These are phyloP conservation scores for Sanghuangporus weigelae DNA, from an alignment of 1,284 basidiomycete species.

Conservation along the genomic window DNA sequence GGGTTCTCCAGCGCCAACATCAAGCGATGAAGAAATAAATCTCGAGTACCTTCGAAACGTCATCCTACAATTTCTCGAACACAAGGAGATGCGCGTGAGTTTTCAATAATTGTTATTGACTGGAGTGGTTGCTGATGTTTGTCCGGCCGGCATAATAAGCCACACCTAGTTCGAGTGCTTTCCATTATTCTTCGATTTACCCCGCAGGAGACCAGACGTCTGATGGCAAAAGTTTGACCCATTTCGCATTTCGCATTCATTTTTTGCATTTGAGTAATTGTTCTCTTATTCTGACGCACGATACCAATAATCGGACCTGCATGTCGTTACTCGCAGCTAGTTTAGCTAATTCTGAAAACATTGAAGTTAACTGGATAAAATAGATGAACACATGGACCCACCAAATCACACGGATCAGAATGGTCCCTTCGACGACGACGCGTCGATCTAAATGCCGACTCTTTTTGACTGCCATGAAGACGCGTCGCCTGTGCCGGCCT, in stretches of 20 bases:
- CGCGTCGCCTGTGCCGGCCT: background rate
- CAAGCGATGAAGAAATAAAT: slow-evolving; percentile 85
- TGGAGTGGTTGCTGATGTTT: slow-evolving; percentile 4
- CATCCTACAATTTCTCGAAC: slow-evolving; percentile 87
- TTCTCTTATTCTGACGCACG: no score
- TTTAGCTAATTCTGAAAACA: no score
- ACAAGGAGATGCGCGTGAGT: slow-evolving; percentile 81
- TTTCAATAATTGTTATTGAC: slow-evolving; percentile 24
- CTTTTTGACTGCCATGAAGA: background rate
- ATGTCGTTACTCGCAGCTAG: no score
- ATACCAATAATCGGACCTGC: no score
- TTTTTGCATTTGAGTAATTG: background rate
- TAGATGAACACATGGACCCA: background rate
- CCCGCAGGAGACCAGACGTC: slow-evolving; percentile 83
- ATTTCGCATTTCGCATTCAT: background rate
- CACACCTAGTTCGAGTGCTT: slow-evolving; percentile 84
- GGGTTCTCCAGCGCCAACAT: slow-evolving; percentile 39
- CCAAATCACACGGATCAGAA: background rate
- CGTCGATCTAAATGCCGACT: background rate
- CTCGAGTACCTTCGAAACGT: slow-evolving; percentile 95
- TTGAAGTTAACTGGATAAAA: background rate
- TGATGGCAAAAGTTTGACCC: slow-evolving; percentile 62
- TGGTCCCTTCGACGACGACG: no score
- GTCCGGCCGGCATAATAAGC: slow-evolving; percentile 37
- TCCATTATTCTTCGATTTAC: slow-evolving; percentile 91